phyloP scores from a whole-genome alignment of 345 rosid genomes.

The Moricandia arvensis region DNA sequence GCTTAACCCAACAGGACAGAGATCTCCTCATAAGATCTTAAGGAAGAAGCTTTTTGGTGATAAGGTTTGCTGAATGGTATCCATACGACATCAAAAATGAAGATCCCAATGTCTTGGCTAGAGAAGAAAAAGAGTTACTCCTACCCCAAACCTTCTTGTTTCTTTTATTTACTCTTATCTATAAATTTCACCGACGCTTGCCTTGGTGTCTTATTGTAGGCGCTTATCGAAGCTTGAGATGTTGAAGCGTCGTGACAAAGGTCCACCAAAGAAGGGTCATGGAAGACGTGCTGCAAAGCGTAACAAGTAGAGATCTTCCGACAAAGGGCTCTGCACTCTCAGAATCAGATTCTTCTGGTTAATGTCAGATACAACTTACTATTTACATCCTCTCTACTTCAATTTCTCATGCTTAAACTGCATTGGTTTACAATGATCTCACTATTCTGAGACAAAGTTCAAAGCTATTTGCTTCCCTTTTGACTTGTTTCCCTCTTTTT shows the following conservation, averaged over 20 bases:
- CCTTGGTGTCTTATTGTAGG: slow-evolving; percentile 18
- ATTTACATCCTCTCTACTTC: neutral
- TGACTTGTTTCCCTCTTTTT: neutral
- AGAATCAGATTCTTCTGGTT: slow-evolving; percentile 9
- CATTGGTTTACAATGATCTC: slow-evolving; percentile 13
- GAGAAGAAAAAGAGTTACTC: slow-evolving; percentile 56
- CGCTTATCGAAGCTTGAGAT: slow-evolving; percentile 74
- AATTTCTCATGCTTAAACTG: neutral
- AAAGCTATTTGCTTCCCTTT: slow-evolving; percentile 15
- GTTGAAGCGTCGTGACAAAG: slow-evolving; percentile 85
- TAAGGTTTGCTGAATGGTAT: slow-evolving; percentile 76
- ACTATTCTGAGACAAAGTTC: slow-evolving; percentile 12
- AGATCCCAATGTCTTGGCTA: slow-evolving; percentile 66
- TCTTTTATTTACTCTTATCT: neutral
- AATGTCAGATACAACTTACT: slow-evolving; percentile 1
- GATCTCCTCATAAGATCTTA: slow-evolving; percentile 75
- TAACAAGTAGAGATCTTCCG: slow-evolving; percentile 20
- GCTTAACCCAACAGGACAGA: slow-evolving; percentile 69
- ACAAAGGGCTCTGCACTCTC: neutral
- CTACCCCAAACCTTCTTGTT: neutral
- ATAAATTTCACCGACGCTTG: neutral
- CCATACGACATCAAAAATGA: slow-evolving; percentile 71
- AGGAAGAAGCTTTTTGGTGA: slow-evolving; percentile 84
- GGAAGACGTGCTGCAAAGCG: slow-evolving; percentile 74
- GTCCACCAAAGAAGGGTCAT: slow-evolving; percentile 87